These are phyloP conservation scores for Claviceps humidiphila DNA, from an alignment of 2,329 filamentous ascomycete species.

Conservation along the genomic window DNA sequence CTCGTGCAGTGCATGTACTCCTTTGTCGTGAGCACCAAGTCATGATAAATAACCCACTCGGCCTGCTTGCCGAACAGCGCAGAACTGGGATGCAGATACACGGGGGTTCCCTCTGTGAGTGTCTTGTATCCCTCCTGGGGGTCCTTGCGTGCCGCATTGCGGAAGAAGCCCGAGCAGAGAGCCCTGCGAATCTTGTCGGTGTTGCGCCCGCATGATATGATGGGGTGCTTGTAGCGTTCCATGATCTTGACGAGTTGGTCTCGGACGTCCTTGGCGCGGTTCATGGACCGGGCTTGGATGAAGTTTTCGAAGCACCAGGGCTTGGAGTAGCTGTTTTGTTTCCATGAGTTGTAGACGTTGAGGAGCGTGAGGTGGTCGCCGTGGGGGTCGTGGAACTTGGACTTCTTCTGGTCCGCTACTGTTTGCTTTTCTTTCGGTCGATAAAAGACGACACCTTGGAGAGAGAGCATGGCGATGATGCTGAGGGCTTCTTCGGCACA, in stretches of 20 bases:
- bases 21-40: slow-evolving; percentile 81
- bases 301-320: slow-evolving; percentile 98
- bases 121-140: slow-evolving; percentile 97
- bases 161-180: slow-evolving; percentile 88
- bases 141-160: slow-evolving; percentile 87
- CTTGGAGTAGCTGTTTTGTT: slow-evolving; percentile 64
- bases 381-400: slow-evolving; percentile 90
- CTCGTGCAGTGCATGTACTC: slow-evolving; percentile 98
- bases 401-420: slow-evolving; percentile 93
- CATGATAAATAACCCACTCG: slow-evolving; percentile 92
- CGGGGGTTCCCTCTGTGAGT: slow-evolving; percentile 83
- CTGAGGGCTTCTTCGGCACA: slow-evolving; percentile 91
- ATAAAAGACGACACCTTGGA: slow-evolving; percentile 80
- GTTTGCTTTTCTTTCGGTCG: slow-evolving; percentile 94
- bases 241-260: slow-evolving; percentile 90
- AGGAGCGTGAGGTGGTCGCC: slow-evolving; percentile 90
- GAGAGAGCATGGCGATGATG: slow-evolving; percentile 88
- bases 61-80: slow-evolving; percentile 91
- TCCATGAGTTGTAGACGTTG: slow-evolving; percentile 98
- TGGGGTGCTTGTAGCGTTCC: slow-evolving; percentile 71
- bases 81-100: slow-evolving; percentile 86
- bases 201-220: slow-evolving; percentile 75
- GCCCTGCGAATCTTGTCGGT: slow-evolving; percentile 81
- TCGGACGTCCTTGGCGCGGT: slow-evolving; percentile 79
- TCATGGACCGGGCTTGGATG: slow-evolving; percentile 82